Percentiles rank a stretch among this genome's conserved stretches.
Conservation (phyloP, 2,329 filamentous ascomycete species). For the Colletotrichum spinosum region DNA sequence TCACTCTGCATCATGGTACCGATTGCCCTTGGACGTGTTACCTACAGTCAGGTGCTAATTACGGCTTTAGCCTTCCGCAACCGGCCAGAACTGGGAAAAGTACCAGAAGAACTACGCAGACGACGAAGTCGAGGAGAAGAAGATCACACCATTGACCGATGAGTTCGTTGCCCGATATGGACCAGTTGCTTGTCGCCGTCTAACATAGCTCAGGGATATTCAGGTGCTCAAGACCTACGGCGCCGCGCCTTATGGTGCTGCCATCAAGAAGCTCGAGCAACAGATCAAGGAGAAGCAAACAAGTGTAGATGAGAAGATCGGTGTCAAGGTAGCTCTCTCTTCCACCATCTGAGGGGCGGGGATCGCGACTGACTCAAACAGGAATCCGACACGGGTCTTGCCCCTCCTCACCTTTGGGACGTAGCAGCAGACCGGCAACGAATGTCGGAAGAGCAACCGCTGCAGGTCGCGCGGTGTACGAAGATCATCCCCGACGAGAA, state of each 20-base stretch:
- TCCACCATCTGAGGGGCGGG: not conserved
- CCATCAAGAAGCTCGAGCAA: slow-evolving; percentile 97
- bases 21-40: slow-evolving; percentile 14
- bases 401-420: slow-evolving; percentile 98
- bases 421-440: slow-evolving; percentile 97
- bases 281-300: slow-evolving; percentile 99
- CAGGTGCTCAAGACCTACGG: slow-evolving; percentile 99
- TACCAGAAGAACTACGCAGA: slow-evolving; percentile 98
- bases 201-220: slow-evolving; percentile 79
- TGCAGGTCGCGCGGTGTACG: slow-evolving; percentile 97
- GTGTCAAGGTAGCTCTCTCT: slow-evolving; percentile 72
- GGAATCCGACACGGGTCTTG: slow-evolving; percentile 98
- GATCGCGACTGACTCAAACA: slow-evolving; percentile 48
- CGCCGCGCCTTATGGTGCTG: slow-evolving; percentile 92
- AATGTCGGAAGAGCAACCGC: slow-evolving; percentile 97
- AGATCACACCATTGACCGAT: slow-evolving; percentile 96
- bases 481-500: slow-evolving; percentile 99
- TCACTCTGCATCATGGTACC: slow-evolving; percentile 57
- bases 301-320: slow-evolving; percentile 99
- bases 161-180: slow-evolving; percentile 74
- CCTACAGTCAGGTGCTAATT: slow-evolving; percentile 42
- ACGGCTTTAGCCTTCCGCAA: slow-evolving; percentile 86
- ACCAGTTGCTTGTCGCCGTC: slow-evolving; percentile 13
- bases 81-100: slow-evolving; percentile 96
- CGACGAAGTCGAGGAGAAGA: slow-evolving; percentile 98